These are phyloP conservation scores for Polytrichum commune DNA, from an alignment of 225 moss, liverwort and hornwort species.

Conservation along the genomic window DNA sequence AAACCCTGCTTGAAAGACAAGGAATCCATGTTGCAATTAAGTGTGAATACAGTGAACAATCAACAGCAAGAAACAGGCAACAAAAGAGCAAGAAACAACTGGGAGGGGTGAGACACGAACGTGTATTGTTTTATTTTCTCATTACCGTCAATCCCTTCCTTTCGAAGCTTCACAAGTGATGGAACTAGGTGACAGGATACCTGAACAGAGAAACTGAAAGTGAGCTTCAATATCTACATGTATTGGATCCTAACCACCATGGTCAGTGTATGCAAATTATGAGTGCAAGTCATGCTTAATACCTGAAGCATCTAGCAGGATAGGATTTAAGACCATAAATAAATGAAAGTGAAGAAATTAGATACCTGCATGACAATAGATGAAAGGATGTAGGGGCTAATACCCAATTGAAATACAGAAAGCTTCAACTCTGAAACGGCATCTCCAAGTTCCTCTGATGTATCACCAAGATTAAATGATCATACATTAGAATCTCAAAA, in stretches of 20 bases:
- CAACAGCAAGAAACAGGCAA: not conserved
- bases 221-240: not conserved
- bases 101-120: conserved; percentile 35
- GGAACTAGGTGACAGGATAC: conserved; percentile 86
- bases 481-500: too few relatives aligned
- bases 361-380: conserved; percentile 98
- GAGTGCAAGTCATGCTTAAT: too few relatives aligned
- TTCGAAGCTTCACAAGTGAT: conserved; percentile 79
- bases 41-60: too few relatives aligned
- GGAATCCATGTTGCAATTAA: too few relatives aligned
- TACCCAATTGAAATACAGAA: conserved; percentile 92
- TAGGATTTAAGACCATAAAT: not conserved
- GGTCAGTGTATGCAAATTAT: too few relatives aligned
- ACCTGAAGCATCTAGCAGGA: too few relatives aligned
- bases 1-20: too few relatives aligned
- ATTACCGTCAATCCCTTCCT: conserved; percentile 95
- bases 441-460: conserved; percentile 91
- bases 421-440: conserved; percentile 91
- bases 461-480: not conserved
- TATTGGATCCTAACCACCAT: too few relatives aligned
- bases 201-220: conserved; percentile 32
- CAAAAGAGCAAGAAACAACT: conserved; percentile 1
- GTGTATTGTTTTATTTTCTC: conserved; percentile 96
- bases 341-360: not conserved
- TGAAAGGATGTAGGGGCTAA: conserved; percentile 95